These are phyloP conservation scores for Fraxinus excelsior DNA, from an alignment of 257 asterid genomes.

Conservation along the genomic window DNA sequence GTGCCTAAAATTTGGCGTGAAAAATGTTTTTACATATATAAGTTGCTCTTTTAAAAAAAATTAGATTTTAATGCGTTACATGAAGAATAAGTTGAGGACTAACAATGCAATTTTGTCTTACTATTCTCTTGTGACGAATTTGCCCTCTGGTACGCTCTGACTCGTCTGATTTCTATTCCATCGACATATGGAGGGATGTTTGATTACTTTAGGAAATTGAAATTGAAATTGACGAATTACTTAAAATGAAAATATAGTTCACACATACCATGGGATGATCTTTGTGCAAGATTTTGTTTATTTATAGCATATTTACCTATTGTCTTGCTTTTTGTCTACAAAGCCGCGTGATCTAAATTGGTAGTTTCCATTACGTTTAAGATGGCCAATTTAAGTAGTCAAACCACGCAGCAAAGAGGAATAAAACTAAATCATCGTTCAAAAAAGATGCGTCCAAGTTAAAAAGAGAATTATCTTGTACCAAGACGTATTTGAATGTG, in stretches of 20 bases:
- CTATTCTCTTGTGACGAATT: constrained; percentile 24
- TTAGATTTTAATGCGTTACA: not conserved
- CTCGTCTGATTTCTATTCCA: not conserved
- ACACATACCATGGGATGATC: not conserved
- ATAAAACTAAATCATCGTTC: no score
- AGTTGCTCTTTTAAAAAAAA: not conserved
- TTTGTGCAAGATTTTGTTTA: not conserved
- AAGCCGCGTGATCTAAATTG: no score
- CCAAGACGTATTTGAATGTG: no score
- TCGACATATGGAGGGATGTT: not conserved
- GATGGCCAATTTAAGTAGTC: no score
- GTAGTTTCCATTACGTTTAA: no score
- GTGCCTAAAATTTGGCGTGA: not conserved
- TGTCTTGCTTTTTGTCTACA: no score
- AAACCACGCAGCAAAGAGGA: no score
- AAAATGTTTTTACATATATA: not conserved
- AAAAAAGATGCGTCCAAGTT: no score
- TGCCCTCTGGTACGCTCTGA: constrained; percentile 17
- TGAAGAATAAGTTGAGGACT: not conserved
- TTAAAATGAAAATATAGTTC: not conserved
- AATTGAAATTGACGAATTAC: not conserved
- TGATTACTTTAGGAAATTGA: not conserved
- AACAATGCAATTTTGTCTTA: not conserved
- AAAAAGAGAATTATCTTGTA: no score
- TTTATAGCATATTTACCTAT: not conserved